Conservation (phyloP, 306 rosid species). For the Lablab purpureus region DNA sequence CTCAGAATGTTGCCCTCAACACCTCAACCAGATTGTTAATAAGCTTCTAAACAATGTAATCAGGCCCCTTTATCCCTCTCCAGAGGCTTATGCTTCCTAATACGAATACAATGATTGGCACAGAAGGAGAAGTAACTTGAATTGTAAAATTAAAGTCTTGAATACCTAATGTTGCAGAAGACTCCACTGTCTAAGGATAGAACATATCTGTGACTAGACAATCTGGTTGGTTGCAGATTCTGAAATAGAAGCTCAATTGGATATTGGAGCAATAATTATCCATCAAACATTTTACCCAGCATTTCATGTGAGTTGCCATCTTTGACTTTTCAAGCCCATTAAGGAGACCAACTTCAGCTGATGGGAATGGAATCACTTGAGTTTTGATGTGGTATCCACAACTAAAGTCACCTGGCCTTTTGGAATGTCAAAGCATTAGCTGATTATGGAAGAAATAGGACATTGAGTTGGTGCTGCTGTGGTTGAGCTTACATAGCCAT, state of each 20-base stretch:
- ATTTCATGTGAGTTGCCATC: slow-evolving; percentile 18
- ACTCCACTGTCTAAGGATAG: slow-evolving; percentile 44
- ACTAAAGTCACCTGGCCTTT: slow-evolving; percentile 37
- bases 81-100: slow-evolving; percentile 39
- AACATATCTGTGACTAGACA: slow-evolving; percentile 26
- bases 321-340: slow-evolving; percentile 43
- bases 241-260: slow-evolving; percentile 36
- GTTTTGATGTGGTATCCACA: slow-evolving; percentile 41
- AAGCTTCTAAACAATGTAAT: too few species aligned
- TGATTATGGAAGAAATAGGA: slow-evolving; percentile 39
- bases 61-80: too few species aligned
- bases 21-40: too few species aligned
- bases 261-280: slow-evolving; percentile 12
- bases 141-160: slow-evolving; percentile 42
- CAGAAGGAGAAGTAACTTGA: slow-evolving; percentile 41
- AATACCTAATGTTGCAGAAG: slow-evolving; percentile 35
- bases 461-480: neutral
- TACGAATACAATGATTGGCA: neutral
- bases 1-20: too few species aligned
- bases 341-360: slow-evolving; percentile 45
- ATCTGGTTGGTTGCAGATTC: slow-evolving; percentile 41
- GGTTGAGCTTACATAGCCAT: neutral
- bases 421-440: slow-evolving; percentile 41
- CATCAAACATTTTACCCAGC: neutral
- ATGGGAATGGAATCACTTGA: slow-evolving; percentile 22